Evolutionary conservation across 257 asterid species (phyloP).

Genomic region (Coffea canephora): DNA sequence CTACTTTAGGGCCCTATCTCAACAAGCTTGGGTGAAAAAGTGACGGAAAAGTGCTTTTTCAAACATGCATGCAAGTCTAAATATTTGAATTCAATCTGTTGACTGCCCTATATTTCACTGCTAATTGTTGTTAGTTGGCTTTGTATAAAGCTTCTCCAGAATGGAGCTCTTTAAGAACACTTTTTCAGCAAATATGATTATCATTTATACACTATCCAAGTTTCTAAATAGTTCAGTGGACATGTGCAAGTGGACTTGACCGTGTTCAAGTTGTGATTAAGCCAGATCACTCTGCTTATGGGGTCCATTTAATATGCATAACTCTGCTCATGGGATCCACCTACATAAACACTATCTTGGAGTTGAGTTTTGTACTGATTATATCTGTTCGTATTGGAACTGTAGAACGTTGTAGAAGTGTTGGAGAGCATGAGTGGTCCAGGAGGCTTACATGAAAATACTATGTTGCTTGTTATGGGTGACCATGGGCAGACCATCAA

Average conservation of each 20-base stretch:
- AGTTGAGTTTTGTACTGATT: not conserved
- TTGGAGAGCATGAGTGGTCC: constrained; percentile 78
- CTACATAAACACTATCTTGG: not conserved
- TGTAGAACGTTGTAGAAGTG: constrained; percentile 66
- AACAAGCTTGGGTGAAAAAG: not conserved
- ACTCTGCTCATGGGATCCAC: not conserved
- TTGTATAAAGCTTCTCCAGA: not conserved
- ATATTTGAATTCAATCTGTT: not conserved
- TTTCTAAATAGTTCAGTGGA: not conserved
- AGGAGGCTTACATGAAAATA: constrained; percentile 87
- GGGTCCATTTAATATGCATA: not conserved
- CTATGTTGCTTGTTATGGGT: constrained; percentile 98
- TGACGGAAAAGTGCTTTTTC: not conserved
- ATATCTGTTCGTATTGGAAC: constrained; percentile 19
- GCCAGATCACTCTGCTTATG: not conserved
- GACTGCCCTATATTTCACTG: not conserved
- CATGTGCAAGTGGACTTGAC: not conserved
- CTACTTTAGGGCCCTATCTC: not conserved
- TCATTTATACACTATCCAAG: not conserved
- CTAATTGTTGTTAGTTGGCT: not conserved
- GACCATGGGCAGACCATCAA: constrained; percentile 97
- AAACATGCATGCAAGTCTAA: not conserved
- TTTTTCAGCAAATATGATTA: not conserved
- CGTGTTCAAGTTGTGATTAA: not conserved
- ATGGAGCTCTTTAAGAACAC: not conserved